phyloP scores from a whole-genome alignment of 768 basidiomycete species.

The Rhodotorula taiwanensis region DNA sequence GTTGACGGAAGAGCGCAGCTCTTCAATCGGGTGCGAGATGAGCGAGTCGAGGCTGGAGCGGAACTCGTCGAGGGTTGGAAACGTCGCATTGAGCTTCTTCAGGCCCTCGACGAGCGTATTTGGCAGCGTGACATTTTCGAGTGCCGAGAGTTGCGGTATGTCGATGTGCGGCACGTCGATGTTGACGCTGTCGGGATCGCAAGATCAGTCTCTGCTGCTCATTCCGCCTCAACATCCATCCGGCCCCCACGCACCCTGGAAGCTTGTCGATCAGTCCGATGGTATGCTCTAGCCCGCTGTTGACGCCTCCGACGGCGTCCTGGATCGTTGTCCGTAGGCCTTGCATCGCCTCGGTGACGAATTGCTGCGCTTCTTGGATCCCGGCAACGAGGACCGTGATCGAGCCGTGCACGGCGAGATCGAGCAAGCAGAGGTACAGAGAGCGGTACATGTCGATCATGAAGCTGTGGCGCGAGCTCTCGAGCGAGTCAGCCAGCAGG shows the following conservation, averaged over 20 bases:
- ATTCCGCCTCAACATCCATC: accelerated
- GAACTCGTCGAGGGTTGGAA: slow-evolving; percentile 71
- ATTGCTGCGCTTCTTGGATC: slow-evolving; percentile 61
- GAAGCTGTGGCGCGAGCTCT: slow-evolving; percentile 79
- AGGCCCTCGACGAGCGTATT: slow-evolving; percentile 66
- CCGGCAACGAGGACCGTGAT: slow-evolving; percentile 72
- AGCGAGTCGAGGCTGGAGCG: slow-evolving; percentile 61
- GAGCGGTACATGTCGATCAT: slow-evolving; percentile 87
- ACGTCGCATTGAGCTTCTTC: slow-evolving; percentile 65
- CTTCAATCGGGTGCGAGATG: slow-evolving; percentile 67
- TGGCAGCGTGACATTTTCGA: slow-evolving; percentile 75
- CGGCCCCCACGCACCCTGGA: slow-evolving; percentile 17
- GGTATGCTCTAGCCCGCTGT: background rate
- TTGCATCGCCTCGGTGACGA: slow-evolving; percentile 15
- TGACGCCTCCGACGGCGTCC: slow-evolving; percentile 6
- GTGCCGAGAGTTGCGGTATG: slow-evolving; percentile 63
- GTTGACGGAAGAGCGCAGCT: slow-evolving; percentile 81
- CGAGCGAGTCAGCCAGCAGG: too few relatives aligned
- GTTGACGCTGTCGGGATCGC: slow-evolving; percentile 12
- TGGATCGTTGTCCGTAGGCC: slow-evolving; percentile 18
- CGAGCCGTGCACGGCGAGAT: slow-evolving; percentile 75
- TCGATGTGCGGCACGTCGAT: slow-evolving; percentile 59
- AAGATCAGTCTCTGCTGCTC: background rate
- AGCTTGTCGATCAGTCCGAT: slow-evolving; percentile 23
- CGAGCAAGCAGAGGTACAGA: slow-evolving; percentile 85